A percentile compares a stretch with the other conserved stretches of the same genome.
Evolutionary conservation across 495 filamentous ascomycete genomes (phyloP).

Genomic region (Neurospora africana): DNA sequence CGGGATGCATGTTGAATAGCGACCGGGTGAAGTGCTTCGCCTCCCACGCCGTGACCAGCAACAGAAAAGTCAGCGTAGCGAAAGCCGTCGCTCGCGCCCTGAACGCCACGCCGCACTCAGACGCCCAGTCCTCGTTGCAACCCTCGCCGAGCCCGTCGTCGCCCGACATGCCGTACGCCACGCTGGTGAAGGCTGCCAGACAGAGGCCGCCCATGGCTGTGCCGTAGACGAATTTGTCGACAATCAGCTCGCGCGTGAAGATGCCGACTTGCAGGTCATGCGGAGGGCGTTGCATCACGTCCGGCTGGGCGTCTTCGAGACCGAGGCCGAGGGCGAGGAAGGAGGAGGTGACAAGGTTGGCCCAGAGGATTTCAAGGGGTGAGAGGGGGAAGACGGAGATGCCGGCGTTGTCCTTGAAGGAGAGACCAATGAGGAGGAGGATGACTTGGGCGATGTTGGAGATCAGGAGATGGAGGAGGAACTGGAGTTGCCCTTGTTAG

Average conservation of each 20-base stretch:
- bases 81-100: conserved; percentile 69
- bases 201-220: conserved; percentile 56
- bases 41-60: conserved; percentile 65
- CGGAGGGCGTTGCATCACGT: conserved; percentile 64
- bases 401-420: conserved; percentile 53
- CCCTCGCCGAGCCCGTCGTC: conserved; percentile 55
- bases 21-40: conserved; percentile 58
- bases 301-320: conserved; percentile 54
- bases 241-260: conserved; percentile 56
- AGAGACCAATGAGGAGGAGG: conserved; percentile 58
- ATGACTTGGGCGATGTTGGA: conserved; percentile 68
- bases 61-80: conserved; percentile 59
- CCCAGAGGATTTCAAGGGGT: conserved; percentile 66
- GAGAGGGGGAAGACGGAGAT: conserved; percentile 68
- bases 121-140: conserved; percentile 49
- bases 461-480: conserved; percentile 63
- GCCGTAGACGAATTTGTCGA: conserved; percentile 67
- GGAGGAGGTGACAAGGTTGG: conserved; percentile 65
- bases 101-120: conserved; percentile 52
- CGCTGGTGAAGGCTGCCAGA: conserved; percentile 53
- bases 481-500: conserved; percentile 48
- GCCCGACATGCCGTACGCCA: conserved; percentile 50
- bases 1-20: conserved; percentile 57
- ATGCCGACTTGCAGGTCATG: conserved; percentile 55
- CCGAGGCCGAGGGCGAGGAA: conserved; percentile 68